Evolutionary conservation across 1,139 yeast species (phyloP).

Genomic region (Candida albicans): DNA sequence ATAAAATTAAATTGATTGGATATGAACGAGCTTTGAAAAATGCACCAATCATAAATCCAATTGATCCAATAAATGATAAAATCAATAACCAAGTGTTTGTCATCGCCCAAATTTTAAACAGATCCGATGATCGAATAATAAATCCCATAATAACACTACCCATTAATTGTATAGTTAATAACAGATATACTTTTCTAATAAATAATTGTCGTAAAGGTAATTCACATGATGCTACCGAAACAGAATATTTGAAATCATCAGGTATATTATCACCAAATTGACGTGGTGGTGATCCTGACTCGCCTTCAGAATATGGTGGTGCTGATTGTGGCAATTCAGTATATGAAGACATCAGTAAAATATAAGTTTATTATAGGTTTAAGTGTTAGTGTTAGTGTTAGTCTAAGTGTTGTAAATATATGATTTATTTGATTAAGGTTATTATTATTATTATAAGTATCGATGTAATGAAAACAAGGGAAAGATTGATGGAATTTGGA

Average conservation of each 20-base stretch:
- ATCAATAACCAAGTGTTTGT: slow-evolving; percentile 61
- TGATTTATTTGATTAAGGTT: too few relatives aligned
- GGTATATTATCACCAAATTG: slow-evolving; percentile 49
- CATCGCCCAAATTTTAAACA: slow-evolving; percentile 58
- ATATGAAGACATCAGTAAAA: slow-evolving; percentile 4
- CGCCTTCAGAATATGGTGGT: slow-evolving; percentile 8
- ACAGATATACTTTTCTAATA: slow-evolving; percentile 74
- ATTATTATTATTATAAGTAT: too few relatives aligned
- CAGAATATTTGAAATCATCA: slow-evolving; percentile 84
- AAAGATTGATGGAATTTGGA: too few relatives aligned
- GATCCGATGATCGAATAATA: slow-evolving; percentile 47
- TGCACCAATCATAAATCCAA: slow-evolving; percentile 64
- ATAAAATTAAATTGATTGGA: slow-evolving; percentile 57
- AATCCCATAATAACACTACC: slow-evolving; percentile 62
- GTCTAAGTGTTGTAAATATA: too few relatives aligned
- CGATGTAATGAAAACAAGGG: too few relatives aligned
- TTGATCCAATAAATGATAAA: slow-evolving; percentile 56
- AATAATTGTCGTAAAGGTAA: slow-evolving; percentile 74
- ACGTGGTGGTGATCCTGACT: slow-evolving; percentile 16
- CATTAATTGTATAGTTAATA: slow-evolving; percentile 64
- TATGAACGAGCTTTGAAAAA: slow-evolving; percentile 60
- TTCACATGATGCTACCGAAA: slow-evolving; percentile 76
- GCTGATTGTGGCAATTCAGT: slow-evolving; percentile 11
- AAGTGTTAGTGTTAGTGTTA: too few relatives aligned
- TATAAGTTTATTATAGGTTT: too few relatives aligned